These are phyloP conservation scores for Dictyostelium discoideum DNA, from an alignment of 78 protist genomes.

Conservation along the genomic window DNA sequence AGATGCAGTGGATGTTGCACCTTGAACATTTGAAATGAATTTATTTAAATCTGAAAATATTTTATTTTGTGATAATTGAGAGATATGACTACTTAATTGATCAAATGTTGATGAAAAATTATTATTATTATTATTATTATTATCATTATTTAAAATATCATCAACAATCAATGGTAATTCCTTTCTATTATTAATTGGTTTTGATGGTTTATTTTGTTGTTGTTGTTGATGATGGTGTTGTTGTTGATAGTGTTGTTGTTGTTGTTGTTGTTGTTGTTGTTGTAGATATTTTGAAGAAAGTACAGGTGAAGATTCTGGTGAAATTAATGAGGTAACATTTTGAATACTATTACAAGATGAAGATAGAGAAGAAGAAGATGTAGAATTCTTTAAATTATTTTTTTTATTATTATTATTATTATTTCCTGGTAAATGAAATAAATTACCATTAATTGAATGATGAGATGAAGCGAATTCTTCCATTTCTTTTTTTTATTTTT, in stretches of 20 bases:
- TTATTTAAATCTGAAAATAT: constrained; percentile 17
- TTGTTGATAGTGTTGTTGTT: not conserved
- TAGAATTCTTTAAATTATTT: not conserved
- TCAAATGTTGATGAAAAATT: constrained; percentile 27
- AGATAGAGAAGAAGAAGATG: not conserved
- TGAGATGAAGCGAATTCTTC: constrained; percentile 3
- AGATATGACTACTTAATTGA: constrained; percentile 15
- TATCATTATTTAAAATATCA: not conserved
- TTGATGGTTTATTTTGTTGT: not conserved
- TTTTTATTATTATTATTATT: not conserved
- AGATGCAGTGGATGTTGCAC: not conserved
- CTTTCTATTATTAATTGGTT: not conserved
- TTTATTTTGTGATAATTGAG: constrained; percentile 30
- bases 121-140: not conserved
- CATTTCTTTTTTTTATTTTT: not conserved
- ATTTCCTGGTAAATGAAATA: constrained; percentile 4
- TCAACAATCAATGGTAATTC: not conserved
- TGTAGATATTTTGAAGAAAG: not conserved
- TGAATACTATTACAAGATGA: not conserved
- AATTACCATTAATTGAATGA: not conserved
- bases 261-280: constrained; percentile 1
- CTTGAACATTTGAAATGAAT: not conserved
- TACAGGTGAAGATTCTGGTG: constrained; percentile 61
- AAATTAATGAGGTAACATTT: constrained; percentile 41
- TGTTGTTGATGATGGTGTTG: not conserved